Conservation (phyloP, 2,329 filamentous ascomycete genomes). For the Venturiaceae sp. region DNA sequence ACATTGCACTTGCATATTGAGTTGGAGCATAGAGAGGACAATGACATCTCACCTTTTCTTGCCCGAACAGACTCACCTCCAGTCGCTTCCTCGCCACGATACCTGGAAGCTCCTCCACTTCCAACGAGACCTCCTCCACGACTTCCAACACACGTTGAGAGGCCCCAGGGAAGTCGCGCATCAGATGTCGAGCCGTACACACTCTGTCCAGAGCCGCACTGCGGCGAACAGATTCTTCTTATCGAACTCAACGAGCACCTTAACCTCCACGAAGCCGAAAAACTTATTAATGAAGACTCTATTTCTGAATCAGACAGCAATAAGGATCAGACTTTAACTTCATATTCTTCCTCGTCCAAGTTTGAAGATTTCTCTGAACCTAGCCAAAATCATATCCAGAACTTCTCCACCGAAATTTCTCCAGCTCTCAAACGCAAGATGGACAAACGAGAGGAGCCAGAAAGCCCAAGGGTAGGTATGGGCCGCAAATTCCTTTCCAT, state of each 20-base stretch:
- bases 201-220: conserved; percentile 31
- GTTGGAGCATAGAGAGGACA: conserved; percentile 25
- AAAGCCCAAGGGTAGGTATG: background rate
- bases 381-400: background rate
- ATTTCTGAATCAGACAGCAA: background rate
- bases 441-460: background rate
- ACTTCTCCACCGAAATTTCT: background rate
- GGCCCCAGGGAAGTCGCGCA: conserved; percentile 12
- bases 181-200: conserved; percentile 16
- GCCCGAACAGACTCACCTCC: conserved; percentile 14
- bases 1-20: conserved; percentile 29
- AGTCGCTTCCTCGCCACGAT: background rate
- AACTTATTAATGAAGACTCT: conserved; percentile 14
- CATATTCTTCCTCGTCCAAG: background rate
- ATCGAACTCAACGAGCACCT: conserved; percentile 36
- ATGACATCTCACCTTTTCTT: conserved; percentile 21
- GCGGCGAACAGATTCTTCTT: conserved; percentile 31
- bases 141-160: background rate
- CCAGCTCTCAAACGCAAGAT: background rate
- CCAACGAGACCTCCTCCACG: background rate
- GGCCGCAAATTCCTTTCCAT: conserved; percentile 6
- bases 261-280: conserved; percentile 31
- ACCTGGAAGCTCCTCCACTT: background rate
- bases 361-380: background rate
- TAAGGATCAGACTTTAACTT: background rate